Percentiles rank a stretch among this genome's conserved stretches.
Conservation (phyloP, 257 asterid genomes). For the Ophiorrhiza pumila region DNA sequence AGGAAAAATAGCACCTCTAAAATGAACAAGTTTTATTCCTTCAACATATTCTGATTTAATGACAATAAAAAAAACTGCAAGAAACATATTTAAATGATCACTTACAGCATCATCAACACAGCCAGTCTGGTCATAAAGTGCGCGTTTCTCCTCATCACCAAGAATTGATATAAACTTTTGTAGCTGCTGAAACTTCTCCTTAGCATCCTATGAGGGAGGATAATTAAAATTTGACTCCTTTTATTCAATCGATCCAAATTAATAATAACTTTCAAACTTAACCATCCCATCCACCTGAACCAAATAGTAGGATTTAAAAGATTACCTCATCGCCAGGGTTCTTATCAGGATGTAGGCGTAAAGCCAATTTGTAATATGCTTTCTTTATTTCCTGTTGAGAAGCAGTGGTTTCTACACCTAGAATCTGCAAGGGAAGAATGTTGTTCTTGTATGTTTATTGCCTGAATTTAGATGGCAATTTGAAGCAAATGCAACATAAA, state of each 20-base stretch:
- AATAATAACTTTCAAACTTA: too few species aligned
- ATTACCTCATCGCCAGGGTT: slow-evolving; percentile 78
- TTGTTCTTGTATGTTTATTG: slow-evolving; percentile 8
- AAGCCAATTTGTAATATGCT: slow-evolving; percentile 79
- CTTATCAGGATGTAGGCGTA: slow-evolving; percentile 83
- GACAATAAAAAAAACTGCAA: not conserved
- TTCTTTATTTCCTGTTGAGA: slow-evolving; percentile 73
- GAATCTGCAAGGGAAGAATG: slow-evolving; percentile 40
- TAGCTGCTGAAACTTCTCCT: too few species aligned
- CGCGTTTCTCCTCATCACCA: too few species aligned
- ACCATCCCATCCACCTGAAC: too few species aligned
- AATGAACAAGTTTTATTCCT: not conserved
- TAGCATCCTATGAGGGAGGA: too few species aligned
- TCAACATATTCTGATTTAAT: not conserved
- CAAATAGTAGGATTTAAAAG: too few species aligned
- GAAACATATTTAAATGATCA: too few species aligned
- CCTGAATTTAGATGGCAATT: not conserved
- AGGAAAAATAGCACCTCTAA: not conserved
- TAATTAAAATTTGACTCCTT: too few species aligned
- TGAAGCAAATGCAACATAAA: not conserved
- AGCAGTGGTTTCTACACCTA: slow-evolving; percentile 70
- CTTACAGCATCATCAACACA: too few species aligned
- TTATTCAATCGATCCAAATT: too few species aligned
- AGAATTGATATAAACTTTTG: too few species aligned
- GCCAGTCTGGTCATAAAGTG: too few species aligned